A percentile compares a stretch with the other conserved stretches of the same genome.
phyloP scores from a whole-genome alignment of 495 filamentous ascomycete species.

The Lasiosphaeria miniovina region DNA sequence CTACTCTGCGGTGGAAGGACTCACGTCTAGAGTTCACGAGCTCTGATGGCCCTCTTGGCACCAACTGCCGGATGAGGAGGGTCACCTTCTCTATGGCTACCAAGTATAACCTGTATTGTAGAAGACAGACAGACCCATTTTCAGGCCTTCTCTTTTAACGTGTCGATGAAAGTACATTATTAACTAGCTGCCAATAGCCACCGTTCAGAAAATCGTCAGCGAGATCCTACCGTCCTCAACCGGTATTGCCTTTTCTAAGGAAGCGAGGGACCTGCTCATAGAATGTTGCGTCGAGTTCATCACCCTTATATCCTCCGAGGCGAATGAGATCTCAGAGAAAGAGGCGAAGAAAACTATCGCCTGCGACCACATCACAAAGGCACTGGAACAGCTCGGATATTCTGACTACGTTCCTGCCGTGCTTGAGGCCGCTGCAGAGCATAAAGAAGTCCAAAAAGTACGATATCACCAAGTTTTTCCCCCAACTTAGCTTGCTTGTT shows the following conservation, averaged over 20 bases:
- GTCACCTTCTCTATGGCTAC: too few relatives aligned
- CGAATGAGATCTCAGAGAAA: slow-evolving; percentile 97
- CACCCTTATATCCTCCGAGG: slow-evolving; percentile 92
- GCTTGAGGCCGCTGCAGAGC: slow-evolving; percentile 80
- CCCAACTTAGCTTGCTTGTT: neutral
- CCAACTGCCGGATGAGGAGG: too few relatives aligned
- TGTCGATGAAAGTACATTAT: neutral
- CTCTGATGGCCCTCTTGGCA: neutral
- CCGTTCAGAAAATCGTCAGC: slow-evolving; percentile 94
- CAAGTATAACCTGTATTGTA: neutral
- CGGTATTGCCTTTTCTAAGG: slow-evolving; percentile 74
- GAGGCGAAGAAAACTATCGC: slow-evolving; percentile 99
- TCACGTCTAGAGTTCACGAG: neutral
- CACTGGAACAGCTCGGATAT: slow-evolving; percentile 85
- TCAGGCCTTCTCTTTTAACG: neutral
- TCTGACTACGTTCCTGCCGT: slow-evolving; percentile 85
- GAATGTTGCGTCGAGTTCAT: slow-evolving; percentile 99
- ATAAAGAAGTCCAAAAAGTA: slow-evolving; percentile 91
- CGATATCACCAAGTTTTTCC: slow-evolving; percentile 21
- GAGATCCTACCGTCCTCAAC: slow-evolving; percentile 79
- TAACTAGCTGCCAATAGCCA: slow-evolving; percentile 55
- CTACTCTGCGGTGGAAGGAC: too few relatives aligned
- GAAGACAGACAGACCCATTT: neutral
- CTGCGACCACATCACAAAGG: slow-evolving; percentile 92
- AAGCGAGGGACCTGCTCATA: slow-evolving; percentile 91